A percentile compares a stretch with the other conserved stretches of the same genome.
phyloP scores from a whole-genome alignment of 2,329 filamentous ascomycete genomes.

The Talaromyces sp. region DNA sequence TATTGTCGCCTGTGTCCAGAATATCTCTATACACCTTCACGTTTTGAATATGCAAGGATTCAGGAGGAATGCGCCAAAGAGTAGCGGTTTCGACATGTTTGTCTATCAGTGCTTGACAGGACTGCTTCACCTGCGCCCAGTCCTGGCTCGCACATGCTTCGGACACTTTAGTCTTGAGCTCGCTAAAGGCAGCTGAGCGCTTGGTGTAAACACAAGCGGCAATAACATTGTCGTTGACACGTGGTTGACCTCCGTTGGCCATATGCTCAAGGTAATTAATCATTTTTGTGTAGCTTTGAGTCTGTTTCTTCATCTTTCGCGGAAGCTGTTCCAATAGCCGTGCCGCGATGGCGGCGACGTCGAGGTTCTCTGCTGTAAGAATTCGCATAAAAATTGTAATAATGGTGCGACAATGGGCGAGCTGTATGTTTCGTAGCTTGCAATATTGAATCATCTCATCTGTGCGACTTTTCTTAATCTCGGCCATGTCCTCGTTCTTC shows the following conservation, averaged over 20 bases:
- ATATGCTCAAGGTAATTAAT: conserved; percentile 16
- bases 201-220: conserved; percentile 15
- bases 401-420: conserved; percentile 15
- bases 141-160: conserved; percentile 11
- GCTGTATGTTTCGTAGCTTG: conserved; percentile 19
- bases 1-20: neutral
- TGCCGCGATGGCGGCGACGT: conserved; percentile 2
- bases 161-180: conserved; percentile 13
- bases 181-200: conserved; percentile 14
- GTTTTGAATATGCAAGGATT: neutral
- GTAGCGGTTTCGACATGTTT: conserved; percentile 12
- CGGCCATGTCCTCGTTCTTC: conserved; percentile 7
- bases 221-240: conserved; percentile 8
- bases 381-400: conserved; percentile 16
- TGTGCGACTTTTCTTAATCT: conserved; percentile 13
- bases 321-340: conserved; percentile 16
- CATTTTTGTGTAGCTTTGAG: conserved; percentile 13
- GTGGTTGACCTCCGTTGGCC: conserved; percentile 10
- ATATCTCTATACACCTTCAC: neutral
- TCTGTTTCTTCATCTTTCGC: conserved; percentile 9
- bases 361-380: neutral
- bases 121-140: conserved; percentile 9
- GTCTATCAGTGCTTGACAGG: conserved; percentile 11
- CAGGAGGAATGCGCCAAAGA: neutral
- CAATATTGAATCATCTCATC: conserved; percentile 14